phyloP scores from a whole-genome alignment of 2,329 filamentous ascomycete genomes.

The Alternaria consortialis region DNA sequence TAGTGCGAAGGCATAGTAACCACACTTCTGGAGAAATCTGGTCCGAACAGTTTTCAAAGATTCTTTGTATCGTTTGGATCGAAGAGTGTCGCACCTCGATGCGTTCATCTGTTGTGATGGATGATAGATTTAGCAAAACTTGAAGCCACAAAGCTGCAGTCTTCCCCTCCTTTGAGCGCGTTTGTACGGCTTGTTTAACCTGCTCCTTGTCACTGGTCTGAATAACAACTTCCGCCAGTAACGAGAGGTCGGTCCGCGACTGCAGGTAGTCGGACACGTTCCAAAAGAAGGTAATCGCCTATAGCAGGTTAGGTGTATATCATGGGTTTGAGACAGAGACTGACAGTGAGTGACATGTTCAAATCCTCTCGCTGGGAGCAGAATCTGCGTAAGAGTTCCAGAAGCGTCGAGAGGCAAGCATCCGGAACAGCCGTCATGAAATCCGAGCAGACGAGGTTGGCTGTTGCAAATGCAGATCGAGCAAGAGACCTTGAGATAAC shows the following conservation, averaged over 20 bases:
- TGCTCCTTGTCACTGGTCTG: constrained; percentile 56
- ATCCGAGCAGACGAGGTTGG: constrained; percentile 94
- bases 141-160: constrained; percentile 81
- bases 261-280: constrained; percentile 88
- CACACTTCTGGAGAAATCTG: constrained; percentile 80
- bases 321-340: constrained; percentile 29
- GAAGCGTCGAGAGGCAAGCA: constrained; percentile 77
- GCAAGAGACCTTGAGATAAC: constrained; percentile 76
- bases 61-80: constrained; percentile 87
- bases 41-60: constrained; percentile 90
- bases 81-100: constrained; percentile 85
- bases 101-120: constrained; percentile 74
- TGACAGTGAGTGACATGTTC: constrained; percentile 90
- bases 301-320: constrained; percentile 15
- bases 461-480: constrained; percentile 84
- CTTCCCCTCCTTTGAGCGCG: constrained; percentile 67
- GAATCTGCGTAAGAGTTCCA: constrained; percentile 89
- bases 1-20: constrained; percentile 81
- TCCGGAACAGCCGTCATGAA: constrained; percentile 78
- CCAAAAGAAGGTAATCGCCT: constrained; percentile 96
- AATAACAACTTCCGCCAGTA: constrained; percentile 39
- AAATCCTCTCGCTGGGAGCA: constrained; percentile 89
- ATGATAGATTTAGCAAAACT: constrained; percentile 74
- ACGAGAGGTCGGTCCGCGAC: constrained; percentile 54
- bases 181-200: constrained; percentile 66